Evolutionary conservation across 306 rosid species (phyloP).

Genomic region (Prunus mume): DNA sequence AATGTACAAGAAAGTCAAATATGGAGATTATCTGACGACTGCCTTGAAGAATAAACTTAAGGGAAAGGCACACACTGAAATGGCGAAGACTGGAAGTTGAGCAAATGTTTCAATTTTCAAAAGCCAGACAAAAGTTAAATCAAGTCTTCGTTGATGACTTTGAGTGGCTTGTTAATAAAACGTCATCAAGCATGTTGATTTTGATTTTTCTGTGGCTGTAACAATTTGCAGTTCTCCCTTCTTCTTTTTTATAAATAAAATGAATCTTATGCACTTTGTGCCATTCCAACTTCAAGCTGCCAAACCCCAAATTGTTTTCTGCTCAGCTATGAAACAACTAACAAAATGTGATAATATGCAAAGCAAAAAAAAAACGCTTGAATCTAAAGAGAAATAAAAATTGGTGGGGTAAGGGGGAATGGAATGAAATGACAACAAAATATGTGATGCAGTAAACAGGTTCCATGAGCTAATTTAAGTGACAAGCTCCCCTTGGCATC

Average conservation of each 20-base stretch:
- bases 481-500: conserved; percentile 1
- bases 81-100: conserved; percentile 4
- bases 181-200: not conserved
- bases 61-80: conserved; percentile 33
- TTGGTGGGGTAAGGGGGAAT: too few species aligned
- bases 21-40: conserved; percentile 35
- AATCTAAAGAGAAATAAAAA: not conserved
- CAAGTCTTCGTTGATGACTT: not conserved
- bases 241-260: too few species aligned
- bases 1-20: conserved; percentile 28
- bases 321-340: too few species aligned
- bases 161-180: not conserved
- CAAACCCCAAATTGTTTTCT: too few species aligned
- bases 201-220: not conserved
- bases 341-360: too few species aligned
- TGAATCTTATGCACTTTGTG: not conserved
- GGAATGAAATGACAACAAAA: not conserved
- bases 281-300: not conserved
- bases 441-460: not conserved
- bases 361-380: not conserved
- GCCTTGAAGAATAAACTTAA: conserved; percentile 20
- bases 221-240: not conserved
- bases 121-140: not conserved
- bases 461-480: not conserved
- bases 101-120: not conserved